Conservation (phyloP, 78 protist genomes). For the Emiliania huxleyi region DNA sequence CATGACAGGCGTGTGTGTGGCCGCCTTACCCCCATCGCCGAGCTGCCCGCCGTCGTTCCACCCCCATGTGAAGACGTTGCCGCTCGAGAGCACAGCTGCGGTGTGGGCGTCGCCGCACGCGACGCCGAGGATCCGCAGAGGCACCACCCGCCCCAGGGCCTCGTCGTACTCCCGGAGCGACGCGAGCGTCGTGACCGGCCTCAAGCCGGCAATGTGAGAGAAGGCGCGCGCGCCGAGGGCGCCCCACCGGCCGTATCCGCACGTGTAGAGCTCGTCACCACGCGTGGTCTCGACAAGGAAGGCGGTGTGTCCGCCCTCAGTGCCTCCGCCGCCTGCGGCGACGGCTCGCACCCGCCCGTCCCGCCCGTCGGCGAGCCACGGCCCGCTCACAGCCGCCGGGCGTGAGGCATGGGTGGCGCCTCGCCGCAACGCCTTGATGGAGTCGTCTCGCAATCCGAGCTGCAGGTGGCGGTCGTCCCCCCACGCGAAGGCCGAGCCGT, state of each 20-base stretch:
- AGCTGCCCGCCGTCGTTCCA: slow-evolving; percentile 3
- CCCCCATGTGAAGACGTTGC: background rate
- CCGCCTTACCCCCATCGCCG: background rate
- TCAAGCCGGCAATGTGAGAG: background rate
- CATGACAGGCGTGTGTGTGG: background rate
- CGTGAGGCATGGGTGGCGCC: background rate
- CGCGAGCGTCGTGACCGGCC: background rate
- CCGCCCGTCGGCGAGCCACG: background rate
- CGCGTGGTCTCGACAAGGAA: background rate
- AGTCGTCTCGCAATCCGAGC: background rate
- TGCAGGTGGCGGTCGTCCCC: slow-evolving; percentile 15
- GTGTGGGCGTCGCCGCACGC: background rate
- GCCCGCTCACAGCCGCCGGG: background rate
- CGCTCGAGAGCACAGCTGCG: background rate
- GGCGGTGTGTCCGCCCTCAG: background rate
- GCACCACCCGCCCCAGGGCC: background rate
- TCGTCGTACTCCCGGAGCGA: background rate
- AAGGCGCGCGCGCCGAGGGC: background rate
- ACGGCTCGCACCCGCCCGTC: background rate
- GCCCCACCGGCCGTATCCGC: slow-evolving; percentile 8
- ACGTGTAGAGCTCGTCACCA: background rate
- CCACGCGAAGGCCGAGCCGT: background rate
- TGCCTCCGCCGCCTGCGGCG: background rate
- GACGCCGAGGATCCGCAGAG: background rate
- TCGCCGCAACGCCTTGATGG: background rate